These are phyloP conservation scores for Globisporangium nodosum DNA, from an alignment of 352 stramenopile genomes.

Conservation along the genomic window DNA sequence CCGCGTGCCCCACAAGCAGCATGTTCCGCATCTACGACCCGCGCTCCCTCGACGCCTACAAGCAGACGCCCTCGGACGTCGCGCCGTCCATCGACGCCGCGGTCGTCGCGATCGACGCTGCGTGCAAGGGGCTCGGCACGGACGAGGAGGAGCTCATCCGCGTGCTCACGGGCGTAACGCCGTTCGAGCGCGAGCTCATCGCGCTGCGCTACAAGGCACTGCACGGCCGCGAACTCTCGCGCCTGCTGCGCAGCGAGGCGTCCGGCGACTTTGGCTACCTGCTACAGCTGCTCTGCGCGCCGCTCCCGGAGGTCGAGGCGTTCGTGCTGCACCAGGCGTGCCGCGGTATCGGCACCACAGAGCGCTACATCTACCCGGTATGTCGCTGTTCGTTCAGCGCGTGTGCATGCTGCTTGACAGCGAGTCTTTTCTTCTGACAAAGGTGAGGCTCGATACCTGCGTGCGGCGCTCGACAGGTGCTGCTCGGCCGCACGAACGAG, in stretches of 20 bases:
- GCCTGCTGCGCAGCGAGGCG: conserved; percentile 59
- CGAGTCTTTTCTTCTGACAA: no score
- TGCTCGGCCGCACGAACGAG: conserved; percentile 64
- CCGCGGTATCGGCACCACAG: conserved; percentile 41
- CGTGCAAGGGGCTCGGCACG: conserved; percentile 64
- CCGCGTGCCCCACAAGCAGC: background rate
- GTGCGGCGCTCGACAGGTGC: conserved; percentile 26
- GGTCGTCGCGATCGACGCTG: conserved; percentile 48
- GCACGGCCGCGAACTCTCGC: conserved; percentile 49
- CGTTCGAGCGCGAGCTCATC: conserved; percentile 50
- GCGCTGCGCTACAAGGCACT: conserved; percentile 67
- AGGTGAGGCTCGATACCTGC: no score
- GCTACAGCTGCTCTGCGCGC: conserved; percentile 52
- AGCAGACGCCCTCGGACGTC: conserved; percentile 16
- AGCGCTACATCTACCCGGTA: conserved; percentile 71
- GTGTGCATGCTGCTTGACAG: background rate
- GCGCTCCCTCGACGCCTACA: conserved; percentile 14
- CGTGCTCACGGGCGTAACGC: conserved; percentile 34
- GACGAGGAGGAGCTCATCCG: conserved; percentile 59
- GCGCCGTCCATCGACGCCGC: conserved; percentile 43
- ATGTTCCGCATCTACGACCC: conserved; percentile 31
- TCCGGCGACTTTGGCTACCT: conserved; percentile 68
- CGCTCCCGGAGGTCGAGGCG: conserved; percentile 58
- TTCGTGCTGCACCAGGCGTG: conserved; percentile 59
- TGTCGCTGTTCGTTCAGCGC: background rate